Base-by-base conservation (phyloP, 768 basidiomycete species). In the Boletus sensibilis region DNA sequence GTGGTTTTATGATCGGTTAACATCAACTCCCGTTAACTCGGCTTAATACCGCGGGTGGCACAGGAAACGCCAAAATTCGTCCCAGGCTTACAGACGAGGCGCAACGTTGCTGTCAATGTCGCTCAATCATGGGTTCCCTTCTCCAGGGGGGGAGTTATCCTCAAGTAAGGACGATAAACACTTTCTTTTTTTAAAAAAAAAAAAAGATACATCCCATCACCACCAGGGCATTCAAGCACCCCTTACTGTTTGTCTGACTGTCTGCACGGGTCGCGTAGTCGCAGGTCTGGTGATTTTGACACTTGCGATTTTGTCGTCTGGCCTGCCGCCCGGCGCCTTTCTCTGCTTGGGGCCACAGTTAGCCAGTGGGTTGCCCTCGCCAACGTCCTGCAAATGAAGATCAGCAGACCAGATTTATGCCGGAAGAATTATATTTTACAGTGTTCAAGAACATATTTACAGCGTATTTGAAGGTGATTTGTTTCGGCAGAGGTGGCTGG, bases 261-360 rank as follows among this genome's bases (percentile, higher is more conserved):
- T 47, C 29, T 62, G 58, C 13, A 18, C 39, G 2, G 56, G 60
- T 20, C 56, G 54, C 35, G 53, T 20, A 0, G 34, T 45, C 4
- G 33, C 5, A 10, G 66, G 53, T 34, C 21, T 57, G 23, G 25
- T 4, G 13, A 46, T n/a, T 38, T 29, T 57, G 43, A 57, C 47
- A 31, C 20, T 61, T 16, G 51, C 46, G 2, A 58, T 10, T 5
- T 18, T 41, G 9, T 37, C 23, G 1, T 44, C 25, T 16, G 61
- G 58, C 39, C 18, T 56, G 25, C 67, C 66, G 9, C 50, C 39
- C 5, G 50, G 58, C 18, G 20, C 31, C 14, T 48, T 29, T 23
- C 21, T 39, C 5, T 39, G 33, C 31, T 31, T 25, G 18, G 11
- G 7, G 29, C 7, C 27, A 39, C 23, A 7, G 21, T 21, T 10